Percentiles rank a stretch among this genome's conserved stretches.
Conservation (phyloP, 139 green algal genomes). For the Trebouxia sp. region DNA sequence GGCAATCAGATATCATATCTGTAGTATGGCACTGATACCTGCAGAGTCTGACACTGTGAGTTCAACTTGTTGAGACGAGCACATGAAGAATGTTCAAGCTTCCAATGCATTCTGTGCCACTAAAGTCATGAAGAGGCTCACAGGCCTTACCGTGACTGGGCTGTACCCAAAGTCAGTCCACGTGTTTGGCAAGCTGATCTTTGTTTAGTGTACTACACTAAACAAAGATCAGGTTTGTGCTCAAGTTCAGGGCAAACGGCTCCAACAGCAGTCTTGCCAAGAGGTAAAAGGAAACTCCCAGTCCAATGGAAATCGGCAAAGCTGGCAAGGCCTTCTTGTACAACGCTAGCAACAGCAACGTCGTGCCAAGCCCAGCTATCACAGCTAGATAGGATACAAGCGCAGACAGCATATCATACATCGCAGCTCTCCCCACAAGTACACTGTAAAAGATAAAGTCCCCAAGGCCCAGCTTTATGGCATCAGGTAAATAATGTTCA, state of each 20-base stretch:
- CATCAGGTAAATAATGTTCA: constrained; percentile 54
- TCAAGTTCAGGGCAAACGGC: constrained; percentile 69
- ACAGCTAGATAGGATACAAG: constrained; percentile 75
- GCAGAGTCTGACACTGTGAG: too few species aligned
- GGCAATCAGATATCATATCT: too few species aligned
- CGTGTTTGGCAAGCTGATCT: neutral
- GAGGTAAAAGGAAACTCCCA: constrained; percentile 93
- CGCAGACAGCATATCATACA: constrained; percentile 95
- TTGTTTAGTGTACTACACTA: neutral
- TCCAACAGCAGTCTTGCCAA: constrained; percentile 77
- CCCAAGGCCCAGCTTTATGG: constrained; percentile 94
- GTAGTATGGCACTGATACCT: too few species aligned
- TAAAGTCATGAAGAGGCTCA: too few species aligned
- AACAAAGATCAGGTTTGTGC: constrained; percentile 34
- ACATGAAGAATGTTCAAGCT: too few species aligned
- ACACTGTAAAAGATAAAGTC: constrained; percentile 99
- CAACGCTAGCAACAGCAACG: constrained; percentile 85
- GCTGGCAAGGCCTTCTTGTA: constrained; percentile 86
- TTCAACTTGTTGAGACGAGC: too few species aligned
- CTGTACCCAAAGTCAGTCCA: too few species aligned
- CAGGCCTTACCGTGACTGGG: too few species aligned
- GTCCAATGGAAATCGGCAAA: constrained; percentile 91
- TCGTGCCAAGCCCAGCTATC: constrained; percentile 76
- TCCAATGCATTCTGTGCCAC: too few species aligned
- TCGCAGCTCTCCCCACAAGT: constrained; percentile 90